These are phyloP conservation scores for Dentiscutata heterogama DNA, from an alignment of 371 early-diverging fungal species.

Conservation along the genomic window DNA sequence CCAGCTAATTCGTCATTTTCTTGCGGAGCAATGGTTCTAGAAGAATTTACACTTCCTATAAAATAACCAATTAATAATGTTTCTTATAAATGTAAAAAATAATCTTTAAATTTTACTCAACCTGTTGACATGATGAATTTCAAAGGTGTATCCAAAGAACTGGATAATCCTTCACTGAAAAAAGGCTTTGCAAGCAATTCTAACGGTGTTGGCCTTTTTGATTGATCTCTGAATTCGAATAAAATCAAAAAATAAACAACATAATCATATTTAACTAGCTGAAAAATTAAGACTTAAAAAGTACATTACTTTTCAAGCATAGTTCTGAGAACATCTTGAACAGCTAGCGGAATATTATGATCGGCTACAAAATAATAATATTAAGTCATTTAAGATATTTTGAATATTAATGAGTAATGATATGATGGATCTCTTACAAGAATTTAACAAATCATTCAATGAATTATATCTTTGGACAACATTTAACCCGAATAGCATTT, in stretches of 20 bases:
- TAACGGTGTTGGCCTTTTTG: slow-evolving; percentile 72
- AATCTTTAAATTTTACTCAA: neutral
- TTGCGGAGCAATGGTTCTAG: too few species aligned
- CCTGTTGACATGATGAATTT: slow-evolving; percentile 13
- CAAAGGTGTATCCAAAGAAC: slow-evolving; percentile 15
- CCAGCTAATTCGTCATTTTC: slow-evolving; percentile 17
- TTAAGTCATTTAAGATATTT: neutral
- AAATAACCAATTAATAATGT: too few species aligned
- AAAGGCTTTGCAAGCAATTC: slow-evolving; percentile 77
- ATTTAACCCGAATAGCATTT: slow-evolving; percentile 79
- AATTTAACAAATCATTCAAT: slow-evolving; percentile 65
- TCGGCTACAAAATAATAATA: slow-evolving; percentile 47
- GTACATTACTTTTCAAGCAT: slow-evolving; percentile 62
- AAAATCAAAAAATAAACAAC: neutral
- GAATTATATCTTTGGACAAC: slow-evolving; percentile 64
- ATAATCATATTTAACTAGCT: neutral
- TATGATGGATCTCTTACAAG: slow-evolving; percentile 40
- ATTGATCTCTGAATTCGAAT: slow-evolving; percentile 60
- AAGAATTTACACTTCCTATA: too few species aligned
- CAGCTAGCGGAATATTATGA: slow-evolving; percentile 60
- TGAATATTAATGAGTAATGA: neutral
- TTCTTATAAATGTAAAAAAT: neutral
- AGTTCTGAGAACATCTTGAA: slow-evolving; percentile 60
- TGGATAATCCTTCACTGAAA: slow-evolving; percentile 57
- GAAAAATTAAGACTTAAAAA: too few species aligned